Base-by-base conservation (phyloP, 768 basidiomycete species). In the Strobilomyces dryophilus region DNA sequence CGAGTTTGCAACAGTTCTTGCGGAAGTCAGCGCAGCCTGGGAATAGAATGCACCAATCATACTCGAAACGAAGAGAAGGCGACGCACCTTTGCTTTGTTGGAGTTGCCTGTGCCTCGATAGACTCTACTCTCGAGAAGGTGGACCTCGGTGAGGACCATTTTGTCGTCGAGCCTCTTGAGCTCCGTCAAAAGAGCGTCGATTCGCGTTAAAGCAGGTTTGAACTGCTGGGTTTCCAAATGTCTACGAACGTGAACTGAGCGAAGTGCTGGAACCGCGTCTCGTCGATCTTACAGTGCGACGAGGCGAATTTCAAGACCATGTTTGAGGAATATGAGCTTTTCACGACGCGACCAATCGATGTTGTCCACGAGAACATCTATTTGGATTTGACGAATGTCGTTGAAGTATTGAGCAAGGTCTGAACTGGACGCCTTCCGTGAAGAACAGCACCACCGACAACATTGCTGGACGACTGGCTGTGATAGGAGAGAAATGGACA, bases 91-190 rank as follows among this genome's bases (percentile, higher is more conserved):
- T 14, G 95, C 81, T 67, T 97, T 94, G 6, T 92, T 76, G 47
- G 94, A 73, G 71, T 98, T 98, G 20, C 86, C 87, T 51, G 92
- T 82, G 2, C 91, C 92, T 54, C 93, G 83, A 65, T 95, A 92
- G 2, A 95, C 92, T 41, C 92, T 75, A 52, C 90, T 91, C 72
- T 99, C 95, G 36, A 98, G 80, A 9, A 99, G 79, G 63, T 95
- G 94, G 0, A 98, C 94, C 67, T 98, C 95, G 4, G 95, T 98
- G 27, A 99, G 78, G 56, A 98, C 89, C 82, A 95, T 88, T 77
- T 98, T 98, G 74, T 98, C 97, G 68, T 99, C 97, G 26, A 99
- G 75, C 24, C 86, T 82, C 71, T 90, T 93, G 18, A 99, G 81
- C 70, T 98, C 97, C 2, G 86, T 86, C 34, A 98, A 78, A 18